Evolutionary conservation across 305 asterid species (phyloP).

Genomic region (Fraxinus floribunda): DNA sequence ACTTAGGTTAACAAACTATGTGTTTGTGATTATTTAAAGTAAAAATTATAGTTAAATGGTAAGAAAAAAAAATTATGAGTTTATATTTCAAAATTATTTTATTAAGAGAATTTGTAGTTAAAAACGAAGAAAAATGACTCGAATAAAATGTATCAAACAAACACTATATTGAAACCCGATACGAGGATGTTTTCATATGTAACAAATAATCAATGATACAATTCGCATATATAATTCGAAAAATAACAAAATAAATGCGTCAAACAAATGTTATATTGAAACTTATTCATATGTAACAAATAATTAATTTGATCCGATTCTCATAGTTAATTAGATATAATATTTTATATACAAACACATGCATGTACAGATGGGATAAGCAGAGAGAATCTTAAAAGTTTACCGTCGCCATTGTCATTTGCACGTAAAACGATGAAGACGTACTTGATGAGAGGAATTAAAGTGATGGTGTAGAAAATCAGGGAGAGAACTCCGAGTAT

Average conservation of each 20-base stretch:
- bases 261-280: background rate
- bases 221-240: too few relatives aligned
- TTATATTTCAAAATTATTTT: too few relatives aligned
- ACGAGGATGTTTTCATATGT: background rate
- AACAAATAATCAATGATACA: background rate
- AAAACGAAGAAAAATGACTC: background rate
- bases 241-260: too few relatives aligned
- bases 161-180: too few relatives aligned
- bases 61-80: too few relatives aligned
- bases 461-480: constrained; percentile 56
- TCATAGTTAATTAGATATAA: background rate
- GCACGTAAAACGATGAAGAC: constrained; percentile 61
- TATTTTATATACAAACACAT: too few relatives aligned
- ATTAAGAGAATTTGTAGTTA: too few relatives aligned
- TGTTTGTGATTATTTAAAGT: background rate
- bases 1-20: background rate
- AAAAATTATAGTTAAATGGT: too few relatives aligned
- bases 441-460: constrained; percentile 60
- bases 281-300: too few relatives aligned
- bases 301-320: background rate
- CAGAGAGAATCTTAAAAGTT: background rate
- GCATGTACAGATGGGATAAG: background rate
- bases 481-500: constrained; percentile 54
- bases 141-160: background rate
- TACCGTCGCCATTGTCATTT: constrained; percentile 75